Conservation (phyloP, 2,329 filamentous ascomycete species). For the Verticillium zaregamsianum region DNA sequence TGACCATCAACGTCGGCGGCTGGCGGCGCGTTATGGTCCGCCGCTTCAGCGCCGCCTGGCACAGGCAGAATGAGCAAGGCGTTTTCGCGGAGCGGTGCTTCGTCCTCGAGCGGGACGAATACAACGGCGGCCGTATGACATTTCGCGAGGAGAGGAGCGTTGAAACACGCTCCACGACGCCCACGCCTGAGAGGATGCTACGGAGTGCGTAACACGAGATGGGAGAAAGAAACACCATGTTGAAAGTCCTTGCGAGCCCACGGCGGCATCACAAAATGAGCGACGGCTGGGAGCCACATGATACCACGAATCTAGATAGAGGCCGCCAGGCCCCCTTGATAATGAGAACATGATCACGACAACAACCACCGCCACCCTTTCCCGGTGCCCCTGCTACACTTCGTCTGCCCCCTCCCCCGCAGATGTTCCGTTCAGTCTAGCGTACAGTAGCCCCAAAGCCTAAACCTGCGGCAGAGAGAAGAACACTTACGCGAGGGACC, state of each 20-base stretch:
- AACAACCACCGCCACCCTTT: neutral
- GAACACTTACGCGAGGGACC: too few species aligned
- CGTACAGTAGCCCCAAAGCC: neutral
- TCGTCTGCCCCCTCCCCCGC: too few species aligned
- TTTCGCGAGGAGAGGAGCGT: slow-evolving; percentile 11
- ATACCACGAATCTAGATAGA: neutral
- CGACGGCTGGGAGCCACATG: neutral
- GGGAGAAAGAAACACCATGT: neutral
- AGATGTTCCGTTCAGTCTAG: neutral
- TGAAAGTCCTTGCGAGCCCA: neutral
- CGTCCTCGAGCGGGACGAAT: slow-evolving; percentile 25
- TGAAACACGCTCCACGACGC: slow-evolving; percentile 12
- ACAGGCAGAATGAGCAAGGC: slow-evolving; percentile 32
- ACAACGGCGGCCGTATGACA: slow-evolving; percentile 6
- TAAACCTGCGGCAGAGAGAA: neutral
- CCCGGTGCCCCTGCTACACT: neutral
- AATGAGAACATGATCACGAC: neutral
- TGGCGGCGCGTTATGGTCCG: slow-evolving; percentile 42
- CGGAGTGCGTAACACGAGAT: neutral
- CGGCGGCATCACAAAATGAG: neutral
- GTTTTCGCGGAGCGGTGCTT: slow-evolving; percentile 45
- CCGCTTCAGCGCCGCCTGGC: slow-evolving; percentile 36
- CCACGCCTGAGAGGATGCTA: slow-evolving; percentile 8
- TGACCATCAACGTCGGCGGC: slow-evolving; percentile 44
- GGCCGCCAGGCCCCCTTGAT: neutral